phyloP scores from a whole-genome alignment of 208 protist species.

The Crithidia brevicula region DNA sequence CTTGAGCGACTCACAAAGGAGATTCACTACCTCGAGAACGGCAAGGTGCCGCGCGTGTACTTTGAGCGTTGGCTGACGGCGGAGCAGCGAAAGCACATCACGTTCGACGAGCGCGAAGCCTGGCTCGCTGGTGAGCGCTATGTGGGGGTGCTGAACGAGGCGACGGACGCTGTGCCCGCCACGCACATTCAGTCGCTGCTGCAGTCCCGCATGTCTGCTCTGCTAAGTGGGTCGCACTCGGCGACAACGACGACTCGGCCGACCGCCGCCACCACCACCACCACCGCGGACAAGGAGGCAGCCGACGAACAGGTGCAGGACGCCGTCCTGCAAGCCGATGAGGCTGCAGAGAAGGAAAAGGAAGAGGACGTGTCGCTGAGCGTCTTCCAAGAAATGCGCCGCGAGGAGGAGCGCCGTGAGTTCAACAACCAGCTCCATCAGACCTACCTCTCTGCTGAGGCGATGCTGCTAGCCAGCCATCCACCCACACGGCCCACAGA shows the following conservation, averaged over 20 bases:
- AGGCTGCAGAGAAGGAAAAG: conserved; percentile 33
- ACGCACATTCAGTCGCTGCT: conserved; percentile 55
- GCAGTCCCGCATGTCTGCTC: conserved; percentile 43
- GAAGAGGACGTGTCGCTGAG: conserved; percentile 78
- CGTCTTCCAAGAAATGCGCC: conserved; percentile 91
- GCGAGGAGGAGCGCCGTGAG: conserved; percentile 75
- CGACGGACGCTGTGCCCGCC: conserved; percentile 13
- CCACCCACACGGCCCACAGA: conserved; percentile 53
- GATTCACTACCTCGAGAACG: conserved; percentile 84
- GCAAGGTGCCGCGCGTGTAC: conserved; percentile 76
- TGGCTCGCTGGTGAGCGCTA: conserved; percentile 80
- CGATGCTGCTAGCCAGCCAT: conserved; percentile 59
- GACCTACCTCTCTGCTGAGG: conserved; percentile 76
- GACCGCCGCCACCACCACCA: not conserved
- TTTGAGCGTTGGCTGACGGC: conserved; percentile 90
- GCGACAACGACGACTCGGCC: conserved; percentile 13
- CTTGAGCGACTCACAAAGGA: conserved; percentile 82
- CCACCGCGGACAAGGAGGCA: not conserved
- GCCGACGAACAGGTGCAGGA: conserved; percentile 60
- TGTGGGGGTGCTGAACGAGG: conserved; percentile 36
- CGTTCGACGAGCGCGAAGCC: conserved; percentile 83
- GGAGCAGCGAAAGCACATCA: conserved; percentile 72
- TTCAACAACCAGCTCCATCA: conserved; percentile 75
- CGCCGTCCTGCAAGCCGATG: conserved; percentile 34
- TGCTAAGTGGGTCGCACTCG: conserved; percentile 12